A percentile compares a stretch with the other conserved stretches of the same genome.
Evolutionary conservation across 352 stramenopile genomes (phyloP).

Genomic region (Globisporangium cederbergense): DNA sequence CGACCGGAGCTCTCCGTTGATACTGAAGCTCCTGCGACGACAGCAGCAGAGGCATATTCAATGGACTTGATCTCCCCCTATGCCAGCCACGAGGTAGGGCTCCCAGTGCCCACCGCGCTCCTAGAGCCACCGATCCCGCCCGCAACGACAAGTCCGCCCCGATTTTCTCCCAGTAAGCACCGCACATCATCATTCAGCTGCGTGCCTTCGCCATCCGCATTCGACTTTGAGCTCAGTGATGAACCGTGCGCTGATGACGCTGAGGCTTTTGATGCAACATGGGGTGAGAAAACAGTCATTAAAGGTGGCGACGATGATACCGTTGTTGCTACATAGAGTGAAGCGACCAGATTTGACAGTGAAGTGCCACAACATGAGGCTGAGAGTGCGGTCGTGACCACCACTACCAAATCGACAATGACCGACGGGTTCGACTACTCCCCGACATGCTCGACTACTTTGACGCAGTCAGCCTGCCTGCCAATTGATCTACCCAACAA

Average conservation of each 20-base stretch:
- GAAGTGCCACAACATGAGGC: neutral
- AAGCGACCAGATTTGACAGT: neutral
- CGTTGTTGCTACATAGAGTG: neutral
- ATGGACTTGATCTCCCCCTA: slow-evolving; percentile 28
- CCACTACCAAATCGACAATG: neutral
- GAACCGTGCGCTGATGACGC: neutral
- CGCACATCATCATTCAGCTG: slow-evolving; percentile 1
- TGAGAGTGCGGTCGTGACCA: neutral
- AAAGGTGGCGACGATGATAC: neutral
- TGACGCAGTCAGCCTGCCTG: slow-evolving; percentile 57
- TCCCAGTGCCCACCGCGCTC: slow-evolving; percentile 17
- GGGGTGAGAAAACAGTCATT: neutral
- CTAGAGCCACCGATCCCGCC: slow-evolving; percentile 26
- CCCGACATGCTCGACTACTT: slow-evolving; percentile 79
- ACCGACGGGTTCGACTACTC: slow-evolving; percentile 9
- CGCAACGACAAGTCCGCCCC: slow-evolving; percentile 12
- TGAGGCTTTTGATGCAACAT: neutral
- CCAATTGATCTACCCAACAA: slow-evolving; percentile 34
- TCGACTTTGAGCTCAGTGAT: neutral
- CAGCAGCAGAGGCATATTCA: neutral
- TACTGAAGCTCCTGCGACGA: neutral
- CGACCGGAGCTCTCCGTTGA: slow-evolving; percentile 1
- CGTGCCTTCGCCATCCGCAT: slow-evolving; percentile 2
- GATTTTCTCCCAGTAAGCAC: neutral
- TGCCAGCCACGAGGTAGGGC: slow-evolving; percentile 18